phyloP scores from a whole-genome alignment of 257 asterid species.

The Scutellaria minor region DNA sequence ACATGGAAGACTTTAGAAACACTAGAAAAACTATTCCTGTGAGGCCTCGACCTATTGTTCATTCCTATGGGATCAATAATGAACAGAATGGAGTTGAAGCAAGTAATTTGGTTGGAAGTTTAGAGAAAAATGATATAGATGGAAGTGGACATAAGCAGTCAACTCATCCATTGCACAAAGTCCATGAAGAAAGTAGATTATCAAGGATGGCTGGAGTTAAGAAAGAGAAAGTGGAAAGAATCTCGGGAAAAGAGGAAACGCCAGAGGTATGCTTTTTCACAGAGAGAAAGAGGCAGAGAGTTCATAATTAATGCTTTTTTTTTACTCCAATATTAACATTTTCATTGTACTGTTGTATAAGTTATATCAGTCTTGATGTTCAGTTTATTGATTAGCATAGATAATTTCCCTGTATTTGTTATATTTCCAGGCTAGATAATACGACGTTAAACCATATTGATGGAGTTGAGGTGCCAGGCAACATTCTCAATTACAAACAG shows the following conservation, averaged over 20 bases:
- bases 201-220: slow-evolving; percentile 92
- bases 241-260: slow-evolving; percentile 83
- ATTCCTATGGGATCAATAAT: slow-evolving; percentile 50
- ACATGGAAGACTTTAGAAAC: slow-evolving; percentile 82
- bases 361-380: neutral
- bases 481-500: slow-evolving; percentile 49
- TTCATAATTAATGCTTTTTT: slow-evolving; percentile 19
- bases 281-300: neutral
- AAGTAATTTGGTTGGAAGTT: slow-evolving; percentile 45
- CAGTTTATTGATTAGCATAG: slow-evolving; percentile 28
- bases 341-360: slow-evolving; percentile 6
- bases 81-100: slow-evolving; percentile 44
- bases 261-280: slow-evolving; percentile 57
- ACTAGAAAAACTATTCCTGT: slow-evolving; percentile 45
- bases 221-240: slow-evolving; percentile 95
- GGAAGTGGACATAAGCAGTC: slow-evolving; percentile 40
- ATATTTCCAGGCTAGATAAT: slow-evolving; percentile 56
- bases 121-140: slow-evolving; percentile 45
- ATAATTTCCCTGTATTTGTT: slow-evolving; percentile 23
- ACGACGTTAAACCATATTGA: slow-evolving; percentile 46
- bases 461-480: slow-evolving; percentile 46
- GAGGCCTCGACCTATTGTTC: slow-evolving; percentile 76
- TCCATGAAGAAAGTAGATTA: slow-evolving; percentile 67
- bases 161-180: slow-evolving; percentile 46
- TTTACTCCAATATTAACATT: slow-evolving; percentile 1